Conservation (phyloP, 495 filamentous ascomycete species). For the Parathielavia appendiculata region DNA sequence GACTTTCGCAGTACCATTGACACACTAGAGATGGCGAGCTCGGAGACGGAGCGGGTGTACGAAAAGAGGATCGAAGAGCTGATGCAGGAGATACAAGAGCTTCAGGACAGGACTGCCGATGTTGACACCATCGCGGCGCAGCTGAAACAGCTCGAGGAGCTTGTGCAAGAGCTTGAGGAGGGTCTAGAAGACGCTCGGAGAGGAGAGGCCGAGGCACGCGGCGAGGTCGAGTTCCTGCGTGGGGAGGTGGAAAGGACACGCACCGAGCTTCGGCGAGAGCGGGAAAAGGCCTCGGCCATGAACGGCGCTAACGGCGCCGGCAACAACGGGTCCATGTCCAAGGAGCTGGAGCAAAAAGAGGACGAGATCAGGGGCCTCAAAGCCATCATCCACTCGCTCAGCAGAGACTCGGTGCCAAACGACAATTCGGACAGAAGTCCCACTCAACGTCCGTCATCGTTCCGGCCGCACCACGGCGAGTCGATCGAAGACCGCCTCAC, state of each 20-base stretch:
- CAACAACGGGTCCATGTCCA: constrained; percentile 44
- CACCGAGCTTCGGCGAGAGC: constrained; percentile 79
- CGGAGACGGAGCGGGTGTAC: constrained; percentile 96
- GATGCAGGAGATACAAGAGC: constrained; percentile 74
- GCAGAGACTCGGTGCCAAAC: constrained; percentile 60
- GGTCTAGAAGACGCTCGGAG: constrained; percentile 91
- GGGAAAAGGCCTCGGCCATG: constrained; percentile 71
- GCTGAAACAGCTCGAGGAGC: constrained; percentile 89
- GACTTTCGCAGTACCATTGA: constrained; percentile 97
- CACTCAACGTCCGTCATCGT: constrained; percentile 37
- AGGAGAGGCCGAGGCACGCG: constrained; percentile 94
- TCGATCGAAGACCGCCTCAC: constrained; percentile 52
- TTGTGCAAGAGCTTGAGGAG: constrained; percentile 94
- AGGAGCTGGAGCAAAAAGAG: constrained; percentile 88
- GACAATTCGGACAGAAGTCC: constrained; percentile 42
- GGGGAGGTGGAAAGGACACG: constrained; percentile 95
- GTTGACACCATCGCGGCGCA: constrained; percentile 86
- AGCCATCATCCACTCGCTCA: constrained; percentile 94
- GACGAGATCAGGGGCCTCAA: constrained; percentile 96
- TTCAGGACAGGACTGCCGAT: constrained; percentile 77
- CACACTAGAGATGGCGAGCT: constrained; percentile 90
- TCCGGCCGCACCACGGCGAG: constrained; percentile 43
- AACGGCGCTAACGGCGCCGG: constrained; percentile 48
- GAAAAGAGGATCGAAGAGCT: constrained; percentile 87
- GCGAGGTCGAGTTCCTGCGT: constrained; percentile 92